These are phyloP conservation scores for Lizonia empirigonia DNA, from an alignment of 2,329 filamentous ascomycete species.

Conservation along the genomic window DNA sequence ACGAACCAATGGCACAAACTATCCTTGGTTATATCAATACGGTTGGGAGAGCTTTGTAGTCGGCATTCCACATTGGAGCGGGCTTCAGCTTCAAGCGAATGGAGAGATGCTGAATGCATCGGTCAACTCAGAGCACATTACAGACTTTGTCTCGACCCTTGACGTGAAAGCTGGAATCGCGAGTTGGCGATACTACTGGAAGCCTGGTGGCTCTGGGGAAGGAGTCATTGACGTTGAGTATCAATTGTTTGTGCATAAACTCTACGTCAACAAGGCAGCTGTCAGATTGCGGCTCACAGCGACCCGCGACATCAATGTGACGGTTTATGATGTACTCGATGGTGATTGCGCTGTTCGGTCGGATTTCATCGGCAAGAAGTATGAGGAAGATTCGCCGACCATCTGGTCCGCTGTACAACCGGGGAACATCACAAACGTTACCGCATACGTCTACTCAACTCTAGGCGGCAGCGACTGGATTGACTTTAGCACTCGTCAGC, in stretches of 20 bases:
- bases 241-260: constrained; percentile 68
- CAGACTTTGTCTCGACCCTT: constrained; percentile 64
- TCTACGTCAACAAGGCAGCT: constrained; percentile 65
- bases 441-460: constrained; percentile 64
- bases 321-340: constrained; percentile 70
- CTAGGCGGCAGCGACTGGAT: constrained; percentile 54
- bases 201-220: constrained; percentile 52
- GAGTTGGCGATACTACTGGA: constrained; percentile 71
- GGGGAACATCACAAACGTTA: constrained; percentile 65
- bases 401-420: constrained; percentile 72
- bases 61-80: constrained; percentile 72
- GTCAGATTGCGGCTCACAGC: constrained; percentile 66
- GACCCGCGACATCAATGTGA: constrained; percentile 59
- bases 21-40: constrained; percentile 71
- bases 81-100: constrained; percentile 62
- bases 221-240: constrained; percentile 66
- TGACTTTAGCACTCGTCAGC: constrained; percentile 50
- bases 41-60: constrained; percentile 73
- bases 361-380: constrained; percentile 62
- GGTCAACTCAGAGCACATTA: constrained; percentile 63
- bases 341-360: constrained; percentile 71
- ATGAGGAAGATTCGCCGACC: constrained; percentile 56
- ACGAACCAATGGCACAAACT: constrained; percentile 66
- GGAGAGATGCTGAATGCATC: constrained; percentile 64
- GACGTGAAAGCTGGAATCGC: constrained; percentile 68